Evolutionary conservation across 345 rosid genomes (phyloP).

Genomic region (Gossypium anomalum): DNA sequence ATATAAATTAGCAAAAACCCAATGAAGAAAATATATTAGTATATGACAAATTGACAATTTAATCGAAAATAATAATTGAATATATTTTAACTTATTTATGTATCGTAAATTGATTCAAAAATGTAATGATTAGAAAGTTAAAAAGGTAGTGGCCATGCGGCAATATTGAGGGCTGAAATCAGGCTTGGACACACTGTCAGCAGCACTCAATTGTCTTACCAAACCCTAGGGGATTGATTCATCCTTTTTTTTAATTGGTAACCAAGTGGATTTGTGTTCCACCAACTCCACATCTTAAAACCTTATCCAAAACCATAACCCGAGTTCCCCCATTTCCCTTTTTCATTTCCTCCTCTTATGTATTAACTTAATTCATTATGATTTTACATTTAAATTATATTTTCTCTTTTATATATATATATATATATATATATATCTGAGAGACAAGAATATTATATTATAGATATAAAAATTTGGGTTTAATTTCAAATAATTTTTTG

Average conservation of each 20-base stretch:
- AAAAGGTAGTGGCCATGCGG: not conserved
- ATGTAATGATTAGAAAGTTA: not conserved
- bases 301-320: conserved; percentile 14
- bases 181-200: not conserved
- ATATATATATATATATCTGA: too few relatives aligned
- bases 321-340: not conserved
- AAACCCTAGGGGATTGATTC: not conserved
- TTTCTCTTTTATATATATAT: too few relatives aligned
- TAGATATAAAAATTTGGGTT: too few relatives aligned
- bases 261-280: conserved; percentile 10
- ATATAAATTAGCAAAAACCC: too few relatives aligned
- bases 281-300: conserved; percentile 15
- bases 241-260: not conserved
- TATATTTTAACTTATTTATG: not conserved
- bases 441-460: too few relatives aligned
- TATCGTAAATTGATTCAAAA: not conserved
- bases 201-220: not conserved
- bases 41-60: too few relatives aligned
- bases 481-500: too few relatives aligned
- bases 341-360: not conserved
- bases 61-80: not conserved
- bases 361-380: too few relatives aligned
- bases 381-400: too few relatives aligned
- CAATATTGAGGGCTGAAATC: not conserved
- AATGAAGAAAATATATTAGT: too few relatives aligned